Evolutionary conservation across 208 protist species (phyloP), one percentile per base, ranked within the genome.

Genomic region (Leishmania turanica): DNA sequence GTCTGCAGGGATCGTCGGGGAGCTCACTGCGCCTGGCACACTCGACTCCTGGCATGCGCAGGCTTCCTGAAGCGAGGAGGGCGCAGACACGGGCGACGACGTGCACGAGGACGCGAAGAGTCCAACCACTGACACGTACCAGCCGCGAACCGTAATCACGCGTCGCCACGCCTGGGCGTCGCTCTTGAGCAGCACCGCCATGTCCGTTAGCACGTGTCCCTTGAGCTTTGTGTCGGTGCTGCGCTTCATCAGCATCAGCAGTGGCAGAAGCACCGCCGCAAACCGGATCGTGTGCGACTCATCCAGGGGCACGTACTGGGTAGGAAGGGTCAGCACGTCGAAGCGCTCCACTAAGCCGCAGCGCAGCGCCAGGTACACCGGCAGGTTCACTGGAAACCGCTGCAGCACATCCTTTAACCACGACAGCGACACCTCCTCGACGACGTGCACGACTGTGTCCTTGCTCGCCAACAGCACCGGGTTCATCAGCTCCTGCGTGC

Each of bases 401-500:
- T 77, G 73, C 76, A 94, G 76, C 37, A 90, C 85, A 47, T 92
- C 87, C n/a, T 78, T 83, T 40, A 97, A 73, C 92, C 91, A 96
- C 49, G 87, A 86, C 24, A 97, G 84, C n/a, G 90, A 95, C 65
- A 94, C 87, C 75, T 93, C 89, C 47, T 88, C 81, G 15, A 62
- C 66, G 15, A 92, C 88, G 81, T 96, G 91, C 65, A 95, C 90
- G 13, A 86, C 78, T 4, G 87, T 88, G 42, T 94, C 92, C 51
- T 85, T 77, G 62, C 83, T 80, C 19, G 79, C 78, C 42, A 93
- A 56, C 70, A 95, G 71, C 31, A 86, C 75, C 13, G 94, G 89
- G 77, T 94, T 96, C 87, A 97, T 89, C 40, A 96, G 82, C 83
- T 96, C 91, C 79, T 96, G 92, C 17, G 91, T 94, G 34, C 87